Evolutionary conservation across 2,329 filamentous ascomycete genomes (phyloP), one percentile per base, ranked within the genome.

Genomic region (Fusarium liriodendri): DNA sequence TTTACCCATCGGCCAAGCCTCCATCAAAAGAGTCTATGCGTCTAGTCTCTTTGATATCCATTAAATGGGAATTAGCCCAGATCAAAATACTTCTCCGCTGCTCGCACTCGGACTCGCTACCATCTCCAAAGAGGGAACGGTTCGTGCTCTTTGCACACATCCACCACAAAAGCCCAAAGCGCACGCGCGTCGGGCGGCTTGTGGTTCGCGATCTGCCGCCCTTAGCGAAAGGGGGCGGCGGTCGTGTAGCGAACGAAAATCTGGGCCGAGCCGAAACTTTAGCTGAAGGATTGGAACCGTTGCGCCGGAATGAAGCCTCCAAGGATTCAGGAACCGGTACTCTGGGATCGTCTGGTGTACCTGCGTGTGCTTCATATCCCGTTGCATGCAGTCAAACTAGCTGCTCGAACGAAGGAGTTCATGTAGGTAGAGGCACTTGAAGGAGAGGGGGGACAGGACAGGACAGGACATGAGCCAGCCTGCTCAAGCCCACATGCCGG

Each of bases 51-150:
- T 57, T 37, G 32, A 25, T 38, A 27, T 32, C 29, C 29, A 32
- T 57, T 27, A 37, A 37, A 37, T 22, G 33, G 32, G 33, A 38
- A n/a, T 35, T 20, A 25, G 7, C 27, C 18, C 25, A 54, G 27
- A 57, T 22, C 20, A 58, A 60, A 60, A 64, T 25, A 22, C 45
- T 55, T 69, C 22, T n/a, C 55, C 20, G 47, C 32, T 37, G n/a
- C 40, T 72, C 32, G 55, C 57, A 50, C 57, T 66, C 47, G 67
- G 38, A 55, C 40, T 70, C 37, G 50, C 67, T 54, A 25, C 37
- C 66, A 37, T 35, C 45, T 55, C 50, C 22, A 55, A 62, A 10
- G 33, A 32, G 29, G 47, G 27, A n/a, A 20, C 55, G 38, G 38
- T 57, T 22, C 8, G 52, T 47, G 52, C 54, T 38, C 18, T 27